Evolutionary conservation across 1,139 yeast species (phyloP).

Genomic region (Debaryomyces robertsiae): DNA sequence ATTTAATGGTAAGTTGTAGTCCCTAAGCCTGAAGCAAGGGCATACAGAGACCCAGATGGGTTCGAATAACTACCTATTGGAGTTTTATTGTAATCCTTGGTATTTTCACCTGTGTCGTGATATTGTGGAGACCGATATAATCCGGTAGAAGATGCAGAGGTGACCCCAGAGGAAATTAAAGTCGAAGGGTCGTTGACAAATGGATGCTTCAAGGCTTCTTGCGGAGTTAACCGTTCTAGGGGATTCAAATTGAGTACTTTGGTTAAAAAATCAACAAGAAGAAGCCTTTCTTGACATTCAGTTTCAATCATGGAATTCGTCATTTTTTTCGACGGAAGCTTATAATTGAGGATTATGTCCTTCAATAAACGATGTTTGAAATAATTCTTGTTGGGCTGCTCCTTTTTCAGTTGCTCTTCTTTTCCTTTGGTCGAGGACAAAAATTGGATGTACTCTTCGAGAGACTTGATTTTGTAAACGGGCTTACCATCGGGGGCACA

Average conservation of each 20-base stretch:
- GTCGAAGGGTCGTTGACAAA: slow-evolving; percentile 54
- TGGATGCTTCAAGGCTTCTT: slow-evolving; percentile 91
- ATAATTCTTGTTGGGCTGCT: slow-evolving; percentile 82
- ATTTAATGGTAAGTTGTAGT: neutral
- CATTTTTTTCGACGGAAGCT: slow-evolving; percentile 72
- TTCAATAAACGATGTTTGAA: slow-evolving; percentile 72
- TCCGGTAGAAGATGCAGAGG: slow-evolving; percentile 5
- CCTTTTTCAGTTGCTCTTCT: slow-evolving; percentile 59
- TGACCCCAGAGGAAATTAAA: neutral
- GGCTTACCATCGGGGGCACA: slow-evolving; percentile 32
- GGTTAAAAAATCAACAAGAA: slow-evolving; percentile 73
- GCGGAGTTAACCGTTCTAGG: slow-evolving; percentile 94
- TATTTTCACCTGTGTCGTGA: slow-evolving; percentile 2
- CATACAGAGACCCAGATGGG: neutral
- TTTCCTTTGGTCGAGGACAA: slow-evolving; percentile 30
- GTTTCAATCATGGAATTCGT: slow-evolving; percentile 61
- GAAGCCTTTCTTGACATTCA: slow-evolving; percentile 72
- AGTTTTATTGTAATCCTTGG: neutral
- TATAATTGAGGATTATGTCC: slow-evolving; percentile 77
- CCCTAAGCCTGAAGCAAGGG: neutral
- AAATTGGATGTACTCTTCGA: slow-evolving; percentile 43
- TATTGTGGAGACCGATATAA: neutral
- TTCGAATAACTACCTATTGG: neutral
- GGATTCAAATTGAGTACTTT: slow-evolving; percentile 87
- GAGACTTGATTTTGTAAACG: slow-evolving; percentile 33